Percentiles rank a stretch among this genome's conserved stretches.
These are phyloP conservation scores for Mycena alexandri DNA, from an alignment of 768 basidiomycete species.

Conservation along the genomic window DNA sequence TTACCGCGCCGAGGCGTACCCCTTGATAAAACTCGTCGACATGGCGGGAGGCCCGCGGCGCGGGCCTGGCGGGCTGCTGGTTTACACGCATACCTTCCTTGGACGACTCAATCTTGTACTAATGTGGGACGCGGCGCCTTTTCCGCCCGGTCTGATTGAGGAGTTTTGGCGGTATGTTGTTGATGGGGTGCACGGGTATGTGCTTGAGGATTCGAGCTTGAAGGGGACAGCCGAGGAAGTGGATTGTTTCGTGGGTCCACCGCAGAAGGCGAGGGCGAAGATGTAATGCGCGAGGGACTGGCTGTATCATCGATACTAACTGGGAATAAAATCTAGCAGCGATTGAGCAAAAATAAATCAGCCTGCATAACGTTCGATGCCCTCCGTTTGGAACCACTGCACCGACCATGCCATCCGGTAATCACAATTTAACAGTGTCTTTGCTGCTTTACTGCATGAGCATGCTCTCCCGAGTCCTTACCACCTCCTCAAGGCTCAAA, in stretches of 20 bases:
- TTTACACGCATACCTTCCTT: slow-evolving; percentile 11
- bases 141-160: slow-evolving; percentile 18
- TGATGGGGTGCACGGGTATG: slow-evolving; percentile 26
- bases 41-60: slow-evolving; percentile 14
- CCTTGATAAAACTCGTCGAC: slow-evolving; percentile 22
- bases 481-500: slow-evolving; percentile 26
- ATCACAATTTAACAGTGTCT: slow-evolving; percentile 19
- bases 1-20: slow-evolving; percentile 13
- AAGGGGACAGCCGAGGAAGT: slow-evolving; percentile 19
- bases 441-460: slow-evolving; percentile 16
- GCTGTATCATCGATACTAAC: too few species aligned
- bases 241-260: slow-evolving; percentile 7
- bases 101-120: slow-evolving; percentile 11
- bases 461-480: slow-evolving; percentile 33
- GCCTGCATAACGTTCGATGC: slow-evolving; percentile 11
- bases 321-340: too few species aligned
- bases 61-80: slow-evolving; percentile 25
- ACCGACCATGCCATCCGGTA: slow-evolving; percentile 38
- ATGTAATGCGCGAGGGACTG: slow-evolving; percentile 2
- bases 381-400: slow-evolving; percentile 17
- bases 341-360: too few species aligned
- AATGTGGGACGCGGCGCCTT: slow-evolving; percentile 27
- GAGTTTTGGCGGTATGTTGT: slow-evolving; percentile 28
- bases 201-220: slow-evolving; percentile 20
- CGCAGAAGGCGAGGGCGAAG: background rate